Base-by-base conservation (phyloP, 805 yeast species). In the Monosporozyma servazzii region DNA sequence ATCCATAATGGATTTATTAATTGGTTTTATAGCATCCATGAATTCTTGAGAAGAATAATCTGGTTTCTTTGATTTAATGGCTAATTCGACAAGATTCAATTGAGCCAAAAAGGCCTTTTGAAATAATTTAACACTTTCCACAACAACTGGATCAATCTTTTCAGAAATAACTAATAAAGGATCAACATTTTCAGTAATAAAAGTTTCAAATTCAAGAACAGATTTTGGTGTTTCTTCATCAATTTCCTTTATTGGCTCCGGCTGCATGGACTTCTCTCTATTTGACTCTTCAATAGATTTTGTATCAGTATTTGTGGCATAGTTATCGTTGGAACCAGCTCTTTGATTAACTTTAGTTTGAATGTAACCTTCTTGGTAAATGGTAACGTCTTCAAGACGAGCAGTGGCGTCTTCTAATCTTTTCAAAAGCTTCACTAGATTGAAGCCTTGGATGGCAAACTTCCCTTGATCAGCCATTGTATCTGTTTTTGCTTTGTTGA, bases 401-500 rank as follows among this genome's bases (percentile, higher is more conserved):
- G 96, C 84, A 9, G 97, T 88, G 36, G 96, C 96, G 15, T 95
- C 91, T 68, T 89, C 97, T 60, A 89, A 78, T 58, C 95, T 77
- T 68, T 84, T 84, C 69, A 84, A 71, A 51, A 89, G 76, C 45
- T 96, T 89, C 43, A 86, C 86, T 56, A 89, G 75, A 64, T 88
- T 89, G 74, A 84, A 87, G n/a, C 95, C 95, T 62, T 84, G 93
- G 51, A 84, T 53, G 45, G 58, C 61, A 41, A 63, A 57, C 33
- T 60, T 58, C 21, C 54, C 54, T 18, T 41, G 44, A 41, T 41
- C 44, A 41, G 44, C 29, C 44, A 41, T 41, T 4, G 4, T 33
- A 7, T 33, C n/a, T 33, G 15, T 5, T 33, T 13, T 33, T 4
- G 37, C 7, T 33, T 25, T 5, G 7, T 15, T 33, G 17, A 13